phyloP scores from a whole-genome alignment of 106 monocot genomes.

The Xerophyta viscosa region DNA sequence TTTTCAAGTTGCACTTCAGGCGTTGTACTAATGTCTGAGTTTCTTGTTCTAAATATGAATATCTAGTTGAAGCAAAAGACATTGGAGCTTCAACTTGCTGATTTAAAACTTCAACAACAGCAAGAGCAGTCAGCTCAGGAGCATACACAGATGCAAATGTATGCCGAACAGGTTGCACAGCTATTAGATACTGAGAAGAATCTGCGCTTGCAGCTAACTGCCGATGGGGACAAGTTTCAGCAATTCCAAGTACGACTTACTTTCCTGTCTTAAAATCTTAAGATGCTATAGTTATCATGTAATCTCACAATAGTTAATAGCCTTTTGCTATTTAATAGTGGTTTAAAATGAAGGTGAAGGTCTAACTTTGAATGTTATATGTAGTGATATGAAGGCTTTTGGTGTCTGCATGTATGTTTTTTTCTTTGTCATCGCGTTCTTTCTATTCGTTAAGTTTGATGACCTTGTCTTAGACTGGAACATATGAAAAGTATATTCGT shows the following conservation, averaged over 20 bases:
- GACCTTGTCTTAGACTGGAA: too few species aligned
- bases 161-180: slow-evolving; percentile 77
- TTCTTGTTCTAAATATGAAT: not conserved
- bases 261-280: not conserved
- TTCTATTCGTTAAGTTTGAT: too few species aligned
- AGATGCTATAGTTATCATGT: not conserved
- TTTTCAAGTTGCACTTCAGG: too few species aligned
- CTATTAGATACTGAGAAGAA: slow-evolving; percentile 78
- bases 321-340: too few species aligned
- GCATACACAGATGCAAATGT: slow-evolving; percentile 74
- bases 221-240: slow-evolving; percentile 96
- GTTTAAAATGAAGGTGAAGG: too few species aligned
- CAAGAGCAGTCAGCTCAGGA: slow-evolving; percentile 71
- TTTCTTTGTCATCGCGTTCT: too few species aligned
- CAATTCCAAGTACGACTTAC: slow-evolving; percentile 71
- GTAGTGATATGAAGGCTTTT: too few species aligned
- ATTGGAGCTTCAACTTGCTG: slow-evolving; percentile 87
- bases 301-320: too few species aligned
- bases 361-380: too few species aligned
- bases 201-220: slow-evolving; percentile 66
- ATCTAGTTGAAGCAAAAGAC: slow-evolving; percentile 80
- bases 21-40: not conserved
- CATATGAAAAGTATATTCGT: too few species aligned
- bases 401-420: too few species aligned
- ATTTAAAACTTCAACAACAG: slow-evolving; percentile 90